phyloP scores from a whole-genome alignment of 140 eudicot species.

The Bidens hawaiensis region DNA sequence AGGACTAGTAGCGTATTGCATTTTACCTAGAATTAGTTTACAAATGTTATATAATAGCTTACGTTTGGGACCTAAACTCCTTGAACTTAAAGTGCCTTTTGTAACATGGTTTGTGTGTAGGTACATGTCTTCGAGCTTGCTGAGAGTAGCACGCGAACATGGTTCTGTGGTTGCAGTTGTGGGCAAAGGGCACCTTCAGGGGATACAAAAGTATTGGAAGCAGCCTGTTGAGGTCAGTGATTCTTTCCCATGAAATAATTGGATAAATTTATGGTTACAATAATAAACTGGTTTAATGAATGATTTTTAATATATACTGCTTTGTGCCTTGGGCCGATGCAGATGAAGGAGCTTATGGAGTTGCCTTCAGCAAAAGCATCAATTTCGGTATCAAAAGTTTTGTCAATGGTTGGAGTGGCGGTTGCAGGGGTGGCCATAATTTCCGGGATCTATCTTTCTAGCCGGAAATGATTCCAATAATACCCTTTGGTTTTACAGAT shows the following conservation, averaged over 20 bases:
- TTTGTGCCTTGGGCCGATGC: slow-evolving; percentile 19
- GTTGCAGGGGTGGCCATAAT: slow-evolving; percentile 80
- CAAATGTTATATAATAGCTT: no score
- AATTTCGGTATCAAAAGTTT: slow-evolving; percentile 42
- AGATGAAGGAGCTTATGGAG: slow-evolving; percentile 60
- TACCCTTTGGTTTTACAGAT: not conserved
- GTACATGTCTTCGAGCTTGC: slow-evolving; percentile 81
- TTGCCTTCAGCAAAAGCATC: slow-evolving; percentile 45
- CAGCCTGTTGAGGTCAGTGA: slow-evolving; percentile 79
- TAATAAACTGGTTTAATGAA: not conserved
- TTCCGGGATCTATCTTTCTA: slow-evolving; percentile 72
- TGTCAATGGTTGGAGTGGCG: slow-evolving; percentile 58
- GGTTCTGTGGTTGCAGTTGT: slow-evolving; percentile 96
- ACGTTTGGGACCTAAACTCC: no score
- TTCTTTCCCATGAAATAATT: not conserved
- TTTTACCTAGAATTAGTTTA: no score
- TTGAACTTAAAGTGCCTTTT: no score
- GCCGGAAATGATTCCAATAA: slow-evolving; percentile 42
- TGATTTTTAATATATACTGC: not conserved
- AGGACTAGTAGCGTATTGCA: no score
- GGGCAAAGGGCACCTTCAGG: slow-evolving; percentile 94
- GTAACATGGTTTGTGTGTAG: slow-evolving; percentile 33
- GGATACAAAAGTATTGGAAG: slow-evolving; percentile 73
- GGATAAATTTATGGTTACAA: not conserved
- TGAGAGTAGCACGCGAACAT: slow-evolving; percentile 73